phyloP scores from a whole-genome alignment of 257 asterid species.

The Capsicum rhomboideum region DNA sequence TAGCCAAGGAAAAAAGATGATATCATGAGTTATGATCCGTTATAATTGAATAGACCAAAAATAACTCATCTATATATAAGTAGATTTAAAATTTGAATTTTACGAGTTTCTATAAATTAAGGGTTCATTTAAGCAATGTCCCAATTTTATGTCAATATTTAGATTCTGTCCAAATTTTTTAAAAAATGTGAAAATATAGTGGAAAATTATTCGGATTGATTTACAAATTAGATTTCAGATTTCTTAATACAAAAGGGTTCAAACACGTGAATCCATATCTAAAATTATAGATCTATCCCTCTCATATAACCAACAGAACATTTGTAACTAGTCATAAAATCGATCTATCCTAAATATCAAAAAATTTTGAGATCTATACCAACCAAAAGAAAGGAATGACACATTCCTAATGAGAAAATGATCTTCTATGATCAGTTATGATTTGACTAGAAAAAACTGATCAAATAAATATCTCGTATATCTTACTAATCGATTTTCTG shows the following conservation, averaged over 20 bases:
- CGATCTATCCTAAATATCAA: background rate
- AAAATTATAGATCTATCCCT: background rate
- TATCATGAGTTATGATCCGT: background rate
- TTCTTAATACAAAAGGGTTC: background rate
- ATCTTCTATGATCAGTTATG: background rate
- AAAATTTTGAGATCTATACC: too few species aligned
- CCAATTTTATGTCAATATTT: background rate
- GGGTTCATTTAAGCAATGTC: background rate
- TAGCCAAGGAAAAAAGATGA: background rate
- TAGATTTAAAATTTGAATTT: background rate
- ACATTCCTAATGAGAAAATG: background rate
- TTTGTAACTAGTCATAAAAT: background rate
- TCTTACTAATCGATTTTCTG: too few species aligned
- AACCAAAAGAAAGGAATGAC: too few species aligned
- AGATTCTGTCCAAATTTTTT: background rate
- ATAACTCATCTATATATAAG: background rate
- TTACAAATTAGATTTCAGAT: background rate
- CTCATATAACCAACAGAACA: background rate
- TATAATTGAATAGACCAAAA: background rate
- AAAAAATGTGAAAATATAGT: too few species aligned
- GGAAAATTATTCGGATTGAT: too few species aligned
- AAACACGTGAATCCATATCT: rapidly evolving
- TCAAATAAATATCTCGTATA: background rate
- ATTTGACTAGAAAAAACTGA: background rate
- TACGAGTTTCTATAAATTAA: background rate